Percentiles rank a stretch among this genome's conserved stretches.
Evolutionary conservation across 2,329 filamentous ascomycete species (phyloP).

Genomic region (Hypocrella siamensis): DNA sequence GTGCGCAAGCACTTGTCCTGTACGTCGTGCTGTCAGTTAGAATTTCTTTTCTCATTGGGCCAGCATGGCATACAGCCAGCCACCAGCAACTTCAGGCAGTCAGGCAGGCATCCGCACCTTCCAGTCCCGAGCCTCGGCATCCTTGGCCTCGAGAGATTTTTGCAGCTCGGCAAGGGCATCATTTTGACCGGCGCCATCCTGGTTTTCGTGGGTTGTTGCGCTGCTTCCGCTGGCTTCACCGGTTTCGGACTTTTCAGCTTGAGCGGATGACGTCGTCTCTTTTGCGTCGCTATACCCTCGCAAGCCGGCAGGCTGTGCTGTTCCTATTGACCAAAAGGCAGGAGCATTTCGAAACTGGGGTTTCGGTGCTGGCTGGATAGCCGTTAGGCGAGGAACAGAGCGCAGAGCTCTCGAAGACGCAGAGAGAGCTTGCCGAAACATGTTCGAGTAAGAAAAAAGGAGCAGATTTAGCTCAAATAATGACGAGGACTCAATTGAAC

Average conservation of each 20-base stretch:
- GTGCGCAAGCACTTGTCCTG: slow-evolving; percentile 92
- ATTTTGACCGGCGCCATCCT: slow-evolving; percentile 11
- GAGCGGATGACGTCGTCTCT: slow-evolving; percentile 16
- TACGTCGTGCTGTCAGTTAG: slow-evolving; percentile 1
- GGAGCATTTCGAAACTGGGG: slow-evolving; percentile 21
- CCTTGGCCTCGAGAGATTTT: slow-evolving; percentile 36
- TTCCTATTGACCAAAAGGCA: slow-evolving; percentile 19
- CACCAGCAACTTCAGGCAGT: not conserved
- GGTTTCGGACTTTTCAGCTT: slow-evolving; percentile 10
- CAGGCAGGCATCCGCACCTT: slow-evolving; percentile 45
- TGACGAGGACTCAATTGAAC: slow-evolving; percentile 5
- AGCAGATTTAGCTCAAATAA: too few relatives aligned
- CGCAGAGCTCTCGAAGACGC: slow-evolving; percentile 27
- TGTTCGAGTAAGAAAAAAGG: slow-evolving; percentile 16
- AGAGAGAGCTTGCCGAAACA: slow-evolving; percentile 30
- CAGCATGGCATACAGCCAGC: not conserved
- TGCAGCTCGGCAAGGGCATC: slow-evolving; percentile 28
- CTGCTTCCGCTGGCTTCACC: slow-evolving; percentile 8
- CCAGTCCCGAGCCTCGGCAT: slow-evolving; percentile 49
- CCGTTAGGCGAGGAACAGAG: slow-evolving; percentile 20
- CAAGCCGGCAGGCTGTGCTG: slow-evolving; percentile 16
- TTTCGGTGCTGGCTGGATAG: slow-evolving; percentile 18
- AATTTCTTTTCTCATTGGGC: not conserved
- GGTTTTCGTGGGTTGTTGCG: too few relatives aligned
- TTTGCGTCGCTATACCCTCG: slow-evolving; percentile 36